Conservation (phyloP, 2,329 filamentous ascomycete species). For the Hirsutella rhossiliensis region DNA sequence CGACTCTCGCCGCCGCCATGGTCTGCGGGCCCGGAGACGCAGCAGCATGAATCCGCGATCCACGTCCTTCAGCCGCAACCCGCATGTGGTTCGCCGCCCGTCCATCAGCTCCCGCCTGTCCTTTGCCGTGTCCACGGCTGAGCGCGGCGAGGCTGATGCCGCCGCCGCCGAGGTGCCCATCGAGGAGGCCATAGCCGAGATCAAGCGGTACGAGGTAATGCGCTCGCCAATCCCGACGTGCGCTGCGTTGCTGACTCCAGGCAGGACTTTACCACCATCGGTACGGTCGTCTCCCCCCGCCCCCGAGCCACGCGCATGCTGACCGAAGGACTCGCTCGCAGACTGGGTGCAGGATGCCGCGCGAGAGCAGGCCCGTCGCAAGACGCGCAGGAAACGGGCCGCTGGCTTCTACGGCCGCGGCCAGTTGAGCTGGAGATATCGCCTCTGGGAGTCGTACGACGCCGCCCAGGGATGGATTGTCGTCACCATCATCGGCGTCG, state of each 20-base stretch:
- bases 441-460: constrained; percentile 78
- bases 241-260: constrained; percentile 4
- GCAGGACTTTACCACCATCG: constrained; percentile 86
- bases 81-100: constrained; percentile 32
- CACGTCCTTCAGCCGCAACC: constrained; percentile 32
- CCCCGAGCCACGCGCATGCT: constrained; percentile 1
- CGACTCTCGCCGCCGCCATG: constrained; percentile 23
- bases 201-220: constrained; percentile 81
- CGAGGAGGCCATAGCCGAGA: constrained; percentile 91
- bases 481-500: constrained; percentile 82
- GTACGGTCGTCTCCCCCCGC: constrained; percentile 26
- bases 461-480: constrained; percentile 98
- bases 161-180: constrained; percentile 55
- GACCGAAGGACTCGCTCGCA: constrained; percentile 19
- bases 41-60: constrained; percentile 38
- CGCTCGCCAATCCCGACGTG: no score
- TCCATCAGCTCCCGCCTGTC: constrained; percentile 55
- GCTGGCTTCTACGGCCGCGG: constrained; percentile 61
- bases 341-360: constrained; percentile 98
- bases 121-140: constrained; percentile 52
- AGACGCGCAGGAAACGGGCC: constrained; percentile 59
- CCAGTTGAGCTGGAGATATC: constrained; percentile 64
- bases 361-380: constrained; percentile 74
- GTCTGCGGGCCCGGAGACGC: constrained; percentile 14
- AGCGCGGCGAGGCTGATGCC: constrained; percentile 46